phyloP scores from a whole-genome alignment of 2,329 filamentous ascomycete genomes.

The Neurospora sp. region DNA sequence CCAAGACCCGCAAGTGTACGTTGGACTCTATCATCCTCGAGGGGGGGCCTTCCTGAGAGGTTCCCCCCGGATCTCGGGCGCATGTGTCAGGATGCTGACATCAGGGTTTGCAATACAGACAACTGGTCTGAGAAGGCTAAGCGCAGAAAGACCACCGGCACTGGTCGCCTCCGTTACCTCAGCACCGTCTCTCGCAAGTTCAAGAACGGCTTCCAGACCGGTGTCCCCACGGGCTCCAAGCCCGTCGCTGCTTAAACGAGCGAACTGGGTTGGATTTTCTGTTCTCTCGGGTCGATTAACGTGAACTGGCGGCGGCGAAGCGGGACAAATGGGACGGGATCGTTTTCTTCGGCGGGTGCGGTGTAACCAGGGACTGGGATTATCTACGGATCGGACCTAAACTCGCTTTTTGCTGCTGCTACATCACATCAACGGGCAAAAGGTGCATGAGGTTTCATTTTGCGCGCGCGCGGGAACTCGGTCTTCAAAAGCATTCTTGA shows the following conservation, averaged over 20 bases:
- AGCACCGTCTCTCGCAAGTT: conserved; percentile 87
- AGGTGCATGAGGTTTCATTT: conserved; percentile 15
- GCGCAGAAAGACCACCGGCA: conserved; percentile 98
- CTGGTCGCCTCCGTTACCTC: conserved; percentile 91
- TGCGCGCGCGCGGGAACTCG: conserved; percentile 18
- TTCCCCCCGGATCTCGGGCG: neutral
- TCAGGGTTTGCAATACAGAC: conserved; percentile 44
- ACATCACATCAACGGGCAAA: conserved; percentile 13
- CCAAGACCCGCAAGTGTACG: conserved; percentile 98
- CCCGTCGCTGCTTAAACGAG: conserved; percentile 28
- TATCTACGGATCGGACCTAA: conserved; percentile 15
- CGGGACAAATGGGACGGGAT: conserved; percentile 13
- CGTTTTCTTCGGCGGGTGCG: conserved; percentile 17
- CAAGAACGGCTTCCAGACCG: conserved; percentile 96
- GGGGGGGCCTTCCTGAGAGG: neutral
- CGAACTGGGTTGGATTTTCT: neutral
- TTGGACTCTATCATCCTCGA: conserved; percentile 22
- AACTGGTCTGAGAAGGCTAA: conserved; percentile 99
- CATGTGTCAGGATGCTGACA: conserved; percentile 14
- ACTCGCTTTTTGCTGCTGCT: conserved; percentile 18
- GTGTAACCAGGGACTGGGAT: conserved; percentile 17
- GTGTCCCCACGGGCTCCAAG: conserved; percentile 74
- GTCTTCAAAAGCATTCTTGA: conserved; percentile 15
- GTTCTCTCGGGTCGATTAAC: neutral
- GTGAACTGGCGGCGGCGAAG: conserved; percentile 2